Evolutionary conservation across 2,329 filamentous ascomycete genomes (phyloP).

Genomic region (Magnaporthales sp.): DNA sequence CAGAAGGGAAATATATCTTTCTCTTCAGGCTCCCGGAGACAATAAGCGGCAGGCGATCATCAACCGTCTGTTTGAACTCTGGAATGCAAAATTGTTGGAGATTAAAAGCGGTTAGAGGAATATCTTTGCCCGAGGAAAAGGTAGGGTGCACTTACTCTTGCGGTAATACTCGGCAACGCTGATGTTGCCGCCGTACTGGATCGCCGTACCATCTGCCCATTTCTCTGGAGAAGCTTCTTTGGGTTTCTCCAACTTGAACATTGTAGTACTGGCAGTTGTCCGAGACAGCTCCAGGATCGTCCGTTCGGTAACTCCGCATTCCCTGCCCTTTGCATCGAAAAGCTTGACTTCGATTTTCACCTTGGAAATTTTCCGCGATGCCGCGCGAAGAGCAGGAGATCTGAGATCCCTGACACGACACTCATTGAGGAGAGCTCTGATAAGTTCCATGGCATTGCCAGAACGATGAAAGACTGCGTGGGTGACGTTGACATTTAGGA

Average conservation of each 20-base stretch:
- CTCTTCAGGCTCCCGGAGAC: slow-evolving; percentile 52
- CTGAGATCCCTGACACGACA: neutral
- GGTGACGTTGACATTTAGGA: slow-evolving; percentile 47
- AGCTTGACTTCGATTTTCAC: slow-evolving; percentile 8
- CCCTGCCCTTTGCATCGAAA: slow-evolving; percentile 21
- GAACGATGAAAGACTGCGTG: slow-evolving; percentile 41
- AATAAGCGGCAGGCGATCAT: slow-evolving; percentile 46
- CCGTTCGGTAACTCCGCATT: slow-evolving; percentile 17
- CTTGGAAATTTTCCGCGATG: slow-evolving; percentile 13
- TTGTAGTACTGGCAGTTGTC: slow-evolving; percentile 6
- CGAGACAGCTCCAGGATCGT: slow-evolving; percentile 18
- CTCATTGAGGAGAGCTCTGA: neutral
- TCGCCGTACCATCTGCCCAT: slow-evolving; percentile 16
- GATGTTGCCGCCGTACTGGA: slow-evolving; percentile 17
- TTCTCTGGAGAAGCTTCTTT: slow-evolving; percentile 20
- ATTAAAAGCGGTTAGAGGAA: neutral
- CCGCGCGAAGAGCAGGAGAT: neutral
- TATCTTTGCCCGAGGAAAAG: neutral
- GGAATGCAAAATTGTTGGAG: no score
- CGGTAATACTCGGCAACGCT: slow-evolving; percentile 35
- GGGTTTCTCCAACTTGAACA: slow-evolving; percentile 8
- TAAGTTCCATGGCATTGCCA: slow-evolving; percentile 20
- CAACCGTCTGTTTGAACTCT: slow-evolving; percentile 21
- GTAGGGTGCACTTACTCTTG: slow-evolving; percentile 25
- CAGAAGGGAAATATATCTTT: slow-evolving; percentile 58